Evolutionary conservation across 257 asterid species (phyloP).

Genomic region (Capsicum rhomboideum): DNA sequence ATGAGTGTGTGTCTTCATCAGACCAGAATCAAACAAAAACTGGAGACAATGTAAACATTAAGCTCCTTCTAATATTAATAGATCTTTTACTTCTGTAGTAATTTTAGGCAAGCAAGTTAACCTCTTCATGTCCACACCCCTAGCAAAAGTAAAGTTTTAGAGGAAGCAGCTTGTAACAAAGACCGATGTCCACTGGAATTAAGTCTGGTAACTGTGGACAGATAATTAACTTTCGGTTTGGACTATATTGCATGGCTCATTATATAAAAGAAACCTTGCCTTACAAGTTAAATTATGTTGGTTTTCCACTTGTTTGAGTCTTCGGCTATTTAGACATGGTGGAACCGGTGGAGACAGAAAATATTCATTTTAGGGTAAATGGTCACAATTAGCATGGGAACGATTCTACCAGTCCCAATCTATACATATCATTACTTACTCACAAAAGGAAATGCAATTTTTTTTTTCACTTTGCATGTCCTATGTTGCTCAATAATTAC

Average conservation of each 20-base stretch:
- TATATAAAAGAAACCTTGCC: neutral
- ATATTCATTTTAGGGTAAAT: neutral
- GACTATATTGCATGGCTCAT: too few relatives aligned
- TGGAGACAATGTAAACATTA: neutral
- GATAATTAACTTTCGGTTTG: neutral
- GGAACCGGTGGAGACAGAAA: neutral
- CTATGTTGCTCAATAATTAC: neutral
- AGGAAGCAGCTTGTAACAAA: neutral
- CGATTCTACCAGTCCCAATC: neutral
- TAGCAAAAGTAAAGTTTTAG: neutral
- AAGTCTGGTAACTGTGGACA: neutral
- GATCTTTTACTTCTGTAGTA: neutral
- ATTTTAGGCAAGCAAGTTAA: neutral
- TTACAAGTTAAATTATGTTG: neutral
- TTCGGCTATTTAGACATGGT: neutral
- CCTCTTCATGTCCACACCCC: neutral
- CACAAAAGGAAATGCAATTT: neutral
- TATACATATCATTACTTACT: neutral
- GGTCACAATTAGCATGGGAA: neutral
- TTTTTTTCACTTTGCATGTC: neutral
- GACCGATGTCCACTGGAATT: too few relatives aligned
- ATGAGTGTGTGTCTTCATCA: neutral
- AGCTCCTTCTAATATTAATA: neutral
- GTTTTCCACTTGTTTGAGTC: neutral
- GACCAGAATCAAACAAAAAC: neutral